phyloP scores from a whole-genome alignment of 2,329 filamentous ascomycete genomes.

The Beauveria sp. region DNA sequence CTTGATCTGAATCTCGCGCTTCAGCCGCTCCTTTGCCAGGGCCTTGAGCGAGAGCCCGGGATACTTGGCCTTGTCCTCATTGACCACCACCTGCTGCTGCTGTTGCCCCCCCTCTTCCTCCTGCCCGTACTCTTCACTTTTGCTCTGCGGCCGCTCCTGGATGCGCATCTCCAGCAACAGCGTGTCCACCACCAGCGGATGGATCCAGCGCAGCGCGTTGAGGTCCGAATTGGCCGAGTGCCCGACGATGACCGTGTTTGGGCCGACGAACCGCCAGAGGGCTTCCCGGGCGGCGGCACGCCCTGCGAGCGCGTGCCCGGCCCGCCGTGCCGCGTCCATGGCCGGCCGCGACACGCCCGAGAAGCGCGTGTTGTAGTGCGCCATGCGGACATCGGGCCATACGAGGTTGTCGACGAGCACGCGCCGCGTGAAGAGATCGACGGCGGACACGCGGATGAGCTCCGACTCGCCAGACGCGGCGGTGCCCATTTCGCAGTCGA shows the following conservation, averaged over 20 bases:
- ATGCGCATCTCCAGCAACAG: constrained; percentile 24
- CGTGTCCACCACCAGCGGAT: constrained; percentile 38
- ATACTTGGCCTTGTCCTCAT: constrained; percentile 9
- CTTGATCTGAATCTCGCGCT: constrained; percentile 31
- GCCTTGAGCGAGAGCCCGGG: constrained; percentile 32
- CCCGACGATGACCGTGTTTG: constrained; percentile 39
- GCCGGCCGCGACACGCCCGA: constrained; percentile 38
- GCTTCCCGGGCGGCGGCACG: constrained; percentile 32
- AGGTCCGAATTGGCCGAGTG: constrained; percentile 39
- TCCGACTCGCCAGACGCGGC: constrained; percentile 36
- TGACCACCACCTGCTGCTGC: not conserved
- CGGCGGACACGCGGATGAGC: constrained; percentile 42
- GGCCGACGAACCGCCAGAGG: constrained; percentile 37
- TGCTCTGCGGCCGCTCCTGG: constrained; percentile 13
- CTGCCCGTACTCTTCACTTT: not conserved
- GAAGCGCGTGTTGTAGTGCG: constrained; percentile 41
- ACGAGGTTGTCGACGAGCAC: constrained; percentile 45
- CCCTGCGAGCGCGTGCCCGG: constrained; percentile 31
- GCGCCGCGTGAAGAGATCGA: constrained; percentile 44
- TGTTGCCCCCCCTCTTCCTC: not conserved
- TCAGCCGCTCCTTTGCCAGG: constrained; percentile 28
- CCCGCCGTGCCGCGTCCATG: constrained; percentile 29
- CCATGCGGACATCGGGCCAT: constrained; percentile 36
- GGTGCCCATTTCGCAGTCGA: constrained; percentile 51
- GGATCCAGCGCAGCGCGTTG: constrained; percentile 39